A percentile compares a stretch with the other conserved stretches of the same genome.
These are phyloP conservation scores for Gossypioides kirkii DNA, from an alignment of 345 rosid genomes.

Conservation along the genomic window DNA sequence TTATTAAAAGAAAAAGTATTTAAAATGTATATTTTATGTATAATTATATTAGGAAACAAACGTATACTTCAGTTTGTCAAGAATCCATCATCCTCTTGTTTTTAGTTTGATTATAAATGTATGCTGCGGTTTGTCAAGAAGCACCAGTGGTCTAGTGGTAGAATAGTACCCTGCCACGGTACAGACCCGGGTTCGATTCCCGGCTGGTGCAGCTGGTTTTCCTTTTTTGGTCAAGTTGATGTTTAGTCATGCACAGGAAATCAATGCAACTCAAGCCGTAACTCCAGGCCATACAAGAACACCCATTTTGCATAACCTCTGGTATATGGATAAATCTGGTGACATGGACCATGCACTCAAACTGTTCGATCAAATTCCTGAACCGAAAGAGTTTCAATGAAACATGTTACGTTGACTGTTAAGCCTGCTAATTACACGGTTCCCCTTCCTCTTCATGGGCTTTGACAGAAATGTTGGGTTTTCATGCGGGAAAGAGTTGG, in stretches of 20 bases:
- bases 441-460: background rate
- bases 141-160: constrained; percentile 91
- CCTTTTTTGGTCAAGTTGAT: too few species aligned
- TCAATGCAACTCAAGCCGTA: too few species aligned
- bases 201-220: constrained; percentile 34
- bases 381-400: background rate
- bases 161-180: constrained; percentile 78
- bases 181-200: constrained; percentile 74
- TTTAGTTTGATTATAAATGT: too few species aligned
- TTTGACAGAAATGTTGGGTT: background rate
- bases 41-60: too few species aligned
- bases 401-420: background rate
- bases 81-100: too few species aligned
- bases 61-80: too few species aligned
- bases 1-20: too few species aligned
- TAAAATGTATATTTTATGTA: too few species aligned
- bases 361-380: background rate
- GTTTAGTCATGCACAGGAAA: too few species aligned
- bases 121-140: rapidly evolving
- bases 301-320: too few species aligned
- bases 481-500: too few species aligned
- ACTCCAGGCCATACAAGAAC: too few species aligned
- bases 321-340: background rate
- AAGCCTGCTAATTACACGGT: background rate
- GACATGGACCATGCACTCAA: background rate